Base-by-base conservation (phyloP, 345 rosid genomes). In the Pistacia vera region DNA sequence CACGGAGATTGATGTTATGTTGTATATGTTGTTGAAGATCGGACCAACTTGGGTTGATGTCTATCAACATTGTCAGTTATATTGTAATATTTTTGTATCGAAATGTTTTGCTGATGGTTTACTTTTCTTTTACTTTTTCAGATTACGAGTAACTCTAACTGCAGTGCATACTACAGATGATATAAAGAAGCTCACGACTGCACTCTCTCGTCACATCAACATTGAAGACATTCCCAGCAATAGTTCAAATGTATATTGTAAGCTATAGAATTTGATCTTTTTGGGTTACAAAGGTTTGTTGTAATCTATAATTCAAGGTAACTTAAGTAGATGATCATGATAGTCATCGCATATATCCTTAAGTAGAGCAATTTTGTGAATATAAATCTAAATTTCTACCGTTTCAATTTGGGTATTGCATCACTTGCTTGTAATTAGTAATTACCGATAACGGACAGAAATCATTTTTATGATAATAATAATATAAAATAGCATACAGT, bases 141-240 rank as follows among this genome's bases (percentile, higher is more conserved):
- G 98, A 85, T 85, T 96, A 72, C 88, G 99, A 28, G 89, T 96
- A 17, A 90, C 97, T 70, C 80, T 96, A 18, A 77, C 88, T 69
- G 93, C 99, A 63, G 82, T 89, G 4, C 99, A 93, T 82, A 86
- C 94, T 0, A 57, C 76, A 10, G 97, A 90, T 28, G 98, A 96
- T 84, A 75, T 96, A 83, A 88, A 86, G 93, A 90, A 88, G 86
- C 91, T 96, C 63, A 73, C 85, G 54, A 66, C 83, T 49, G 90
- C 97, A 4, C 85, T 96, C 33, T 85, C 95, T 62, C 10, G 77
- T 72, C 88, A 88, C 79, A 84, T 90, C 68, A 85, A 81, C 75
- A 79, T 92, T 44, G 79, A 79, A 80, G 92, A 86, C 5, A 55
- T 78, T 65, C 66, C 61, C 48, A 71, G 62, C 72, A 66, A 36